These are phyloP conservation scores for Penicillium digitatum DNA, from an alignment of 2,329 filamentous ascomycete genomes.

Conservation along the genomic window DNA sequence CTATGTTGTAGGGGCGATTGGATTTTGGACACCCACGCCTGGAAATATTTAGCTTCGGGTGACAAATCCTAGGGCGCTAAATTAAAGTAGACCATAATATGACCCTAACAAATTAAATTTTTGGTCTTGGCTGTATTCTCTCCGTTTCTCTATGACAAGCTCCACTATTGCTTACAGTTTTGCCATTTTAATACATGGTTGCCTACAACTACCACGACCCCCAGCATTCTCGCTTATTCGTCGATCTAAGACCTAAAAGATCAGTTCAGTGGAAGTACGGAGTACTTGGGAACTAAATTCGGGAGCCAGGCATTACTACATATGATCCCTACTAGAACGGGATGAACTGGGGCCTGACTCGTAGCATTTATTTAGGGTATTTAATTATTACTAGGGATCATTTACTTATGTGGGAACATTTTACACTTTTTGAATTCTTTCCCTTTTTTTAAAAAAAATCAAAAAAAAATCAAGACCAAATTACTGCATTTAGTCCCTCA, in stretches of 20 bases:
- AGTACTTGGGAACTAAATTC: neutral
- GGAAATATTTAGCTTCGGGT: neutral
- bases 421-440: neutral
- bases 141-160: neutral
- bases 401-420: neutral
- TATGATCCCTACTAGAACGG: neutral
- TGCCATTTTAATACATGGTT: slow-evolving; percentile 1
- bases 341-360: neutral
- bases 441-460: neutral
- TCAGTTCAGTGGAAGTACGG: neutral
- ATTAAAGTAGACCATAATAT: neutral
- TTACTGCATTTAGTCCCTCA: neutral
- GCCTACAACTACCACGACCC: neutral
- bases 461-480: neutral
- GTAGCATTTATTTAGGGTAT: neutral
- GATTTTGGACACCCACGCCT: neutral
- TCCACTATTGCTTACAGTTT: slow-evolving; percentile 3
- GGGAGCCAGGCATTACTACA: neutral
- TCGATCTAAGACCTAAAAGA: neutral
- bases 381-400: neutral
- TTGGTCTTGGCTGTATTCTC: neutral
- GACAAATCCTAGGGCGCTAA: neutral
- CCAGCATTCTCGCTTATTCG: neutral
- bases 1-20: slow-evolving; percentile 3
- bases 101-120: neutral